Base-by-base conservation (phyloP, 768 basidiomycete species). In the Cystobasidium ongulense region DNA sequence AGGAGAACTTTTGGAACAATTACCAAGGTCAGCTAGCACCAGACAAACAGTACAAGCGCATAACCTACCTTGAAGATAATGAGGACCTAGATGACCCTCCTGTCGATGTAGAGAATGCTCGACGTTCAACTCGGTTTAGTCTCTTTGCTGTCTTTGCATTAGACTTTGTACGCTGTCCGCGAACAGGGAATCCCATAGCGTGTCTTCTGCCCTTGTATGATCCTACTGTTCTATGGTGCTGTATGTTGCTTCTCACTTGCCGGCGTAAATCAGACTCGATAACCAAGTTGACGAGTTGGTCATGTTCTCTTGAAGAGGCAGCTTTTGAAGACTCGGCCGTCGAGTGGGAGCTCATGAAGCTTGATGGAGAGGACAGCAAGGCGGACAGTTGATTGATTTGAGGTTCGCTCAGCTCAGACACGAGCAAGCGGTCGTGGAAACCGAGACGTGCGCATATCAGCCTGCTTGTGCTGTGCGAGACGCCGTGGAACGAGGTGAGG, bases 361-460 rank as follows among this genome's bases (percentile, higher is more conserved):
- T 13, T 86, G 84, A 83, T 0, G 96, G 94, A 0, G 92, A 90
- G 3, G 94, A 93, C 11, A 99, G 88, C 82, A 92, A 95, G 5
- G 95, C 90, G 15, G 93, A 89, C n/a, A 99, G 86, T 18, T 89
- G 86, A 17, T 92, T 96, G 63, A 94, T 84, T 85, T 99, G 96
- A 39, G 86, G 84, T 35, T 92, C 88, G 31, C 91, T 88, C 36
- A 99, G 85, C 80, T 91, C 86, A 62, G 86, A 86, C 76, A 99
- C 87, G 81, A 86, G 87, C 82, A 89, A 87, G 75, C 85, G 85
- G 84, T 91, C 88, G 82, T 97, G 93, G 65, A 99, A 91, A 79
- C 90, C 90, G 54, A 96, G 87, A 74, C 96, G 88, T 11, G 94
- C 91, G 79, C 95, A 92, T 36, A 99, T 85, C 33, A 89, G 88